Conservation (phyloP, 2,329 filamentous ascomycete genomes). For the Fusarium tuaranense region DNA sequence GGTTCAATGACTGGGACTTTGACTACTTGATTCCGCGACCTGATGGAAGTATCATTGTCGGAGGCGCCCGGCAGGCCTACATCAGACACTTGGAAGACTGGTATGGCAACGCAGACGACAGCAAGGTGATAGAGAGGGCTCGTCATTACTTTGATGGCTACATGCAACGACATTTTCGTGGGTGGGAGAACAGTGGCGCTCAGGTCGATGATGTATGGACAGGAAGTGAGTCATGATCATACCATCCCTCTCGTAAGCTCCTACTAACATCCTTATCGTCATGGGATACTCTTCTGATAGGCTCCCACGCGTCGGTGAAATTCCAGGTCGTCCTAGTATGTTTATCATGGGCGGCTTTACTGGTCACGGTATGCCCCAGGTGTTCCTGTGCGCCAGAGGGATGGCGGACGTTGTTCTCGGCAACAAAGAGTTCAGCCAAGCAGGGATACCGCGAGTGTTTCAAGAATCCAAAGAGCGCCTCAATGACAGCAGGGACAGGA, state of each 20-base stretch:
- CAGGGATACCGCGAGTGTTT: neutral
- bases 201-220: slow-evolving; percentile 47
- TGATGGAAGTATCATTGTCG: neutral
- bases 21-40: neutral
- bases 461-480: neutral
- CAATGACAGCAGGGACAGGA: neutral
- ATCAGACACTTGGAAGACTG: slow-evolving; percentile 54
- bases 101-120: slow-evolving; percentile 61
- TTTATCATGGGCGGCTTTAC: slow-evolving; percentile 62
- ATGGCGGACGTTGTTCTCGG: neutral
- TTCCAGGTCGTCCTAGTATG: slow-evolving; percentile 52
- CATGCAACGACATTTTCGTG: slow-evolving; percentile 60
- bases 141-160: slow-evolving; percentile 58
- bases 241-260: neutral
- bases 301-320: slow-evolving; percentile 56
- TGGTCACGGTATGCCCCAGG: slow-evolving; percentile 63
- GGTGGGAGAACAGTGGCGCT: slow-evolving; percentile 60
- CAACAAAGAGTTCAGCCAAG: neutral
- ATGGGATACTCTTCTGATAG: slow-evolving; percentile 57
- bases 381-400: slow-evolving; percentile 49
- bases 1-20: slow-evolving; percentile 49
- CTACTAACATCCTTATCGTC: slow-evolving; percentile 39
- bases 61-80: slow-evolving; percentile 41
- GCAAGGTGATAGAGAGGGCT: slow-evolving; percentile 40
- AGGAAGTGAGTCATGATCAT: slow-evolving; percentile 41